A percentile compares a stretch with the other conserved stretches of the same genome.
phyloP scores from a whole-genome alignment of 176 grass and related monocot genomes.

The Eleusine indica region DNA sequence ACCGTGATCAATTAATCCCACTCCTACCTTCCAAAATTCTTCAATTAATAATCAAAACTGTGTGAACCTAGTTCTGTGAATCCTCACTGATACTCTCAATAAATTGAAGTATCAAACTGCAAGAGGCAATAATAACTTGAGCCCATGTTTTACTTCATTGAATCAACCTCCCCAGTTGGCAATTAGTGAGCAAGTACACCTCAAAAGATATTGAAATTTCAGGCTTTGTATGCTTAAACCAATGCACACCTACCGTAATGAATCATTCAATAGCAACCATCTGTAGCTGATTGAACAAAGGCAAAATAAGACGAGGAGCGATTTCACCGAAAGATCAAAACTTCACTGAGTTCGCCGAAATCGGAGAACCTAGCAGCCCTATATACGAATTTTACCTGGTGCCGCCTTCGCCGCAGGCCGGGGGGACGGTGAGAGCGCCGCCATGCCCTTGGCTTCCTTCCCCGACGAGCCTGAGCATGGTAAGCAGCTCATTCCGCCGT shows the following conservation, averaged over 20 bases:
- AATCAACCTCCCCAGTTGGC: slow-evolving; percentile 15
- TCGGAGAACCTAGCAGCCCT: background rate
- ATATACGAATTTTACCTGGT: slow-evolving; percentile 34
- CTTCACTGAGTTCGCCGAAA: background rate
- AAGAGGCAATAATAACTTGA: background rate
- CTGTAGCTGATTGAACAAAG: slow-evolving; percentile 2
- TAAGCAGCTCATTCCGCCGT: slow-evolving; percentile 67
- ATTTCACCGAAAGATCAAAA: slow-evolving; percentile 5
- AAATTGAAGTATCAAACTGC: slow-evolving; percentile 13
- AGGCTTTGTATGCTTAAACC: background rate
- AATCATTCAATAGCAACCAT: background rate
- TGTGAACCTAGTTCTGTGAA: background rate
- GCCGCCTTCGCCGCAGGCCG: slow-evolving; percentile 31
- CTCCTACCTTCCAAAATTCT: background rate
- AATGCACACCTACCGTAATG: background rate
- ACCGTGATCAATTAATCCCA: background rate
- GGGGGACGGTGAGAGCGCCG: slow-evolving; percentile 49
- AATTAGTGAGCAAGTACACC: slow-evolving; percentile 10
- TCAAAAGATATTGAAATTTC: background rate
- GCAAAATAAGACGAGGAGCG: background rate
- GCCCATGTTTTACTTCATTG: background rate
- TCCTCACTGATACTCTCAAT: background rate
- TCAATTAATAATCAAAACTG: background rate
- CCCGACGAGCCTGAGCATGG: slow-evolving; percentile 67
- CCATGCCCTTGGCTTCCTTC: slow-evolving; percentile 50